These are phyloP conservation scores for Epichloe typhina DNA, from an alignment of 2,329 filamentous ascomycete species.

Conservation along the genomic window DNA sequence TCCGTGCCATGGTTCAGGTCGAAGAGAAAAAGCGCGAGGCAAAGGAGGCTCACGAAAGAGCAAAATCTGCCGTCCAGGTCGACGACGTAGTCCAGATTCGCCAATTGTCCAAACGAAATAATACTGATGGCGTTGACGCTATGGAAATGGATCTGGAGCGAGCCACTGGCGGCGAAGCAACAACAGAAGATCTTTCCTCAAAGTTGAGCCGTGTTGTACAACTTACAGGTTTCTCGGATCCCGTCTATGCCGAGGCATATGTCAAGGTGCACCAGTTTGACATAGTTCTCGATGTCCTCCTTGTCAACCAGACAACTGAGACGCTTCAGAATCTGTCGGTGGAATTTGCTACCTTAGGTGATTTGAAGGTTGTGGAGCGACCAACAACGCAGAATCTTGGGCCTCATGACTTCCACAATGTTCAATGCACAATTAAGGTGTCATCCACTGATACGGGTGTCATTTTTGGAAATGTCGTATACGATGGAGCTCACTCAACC, in stretches of 20 bases:
- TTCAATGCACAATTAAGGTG: slow-evolving; percentile 97
- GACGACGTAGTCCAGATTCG: slow-evolving; percentile 90
- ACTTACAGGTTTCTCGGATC: slow-evolving; percentile 93
- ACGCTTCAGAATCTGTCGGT: slow-evolving; percentile 95
- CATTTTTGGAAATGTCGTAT: slow-evolving; percentile 97
- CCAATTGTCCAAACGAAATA: slow-evolving; percentile 85
- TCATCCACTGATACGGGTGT: slow-evolving; percentile 96
- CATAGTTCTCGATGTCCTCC: slow-evolving; percentile 87
- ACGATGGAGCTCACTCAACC: slow-evolving; percentile 82
- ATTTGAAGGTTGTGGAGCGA: slow-evolving; percentile 93
- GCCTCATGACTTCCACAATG: slow-evolving; percentile 93
- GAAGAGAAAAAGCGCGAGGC: slow-evolving; percentile 97
- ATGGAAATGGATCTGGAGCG: slow-evolving; percentile 84
- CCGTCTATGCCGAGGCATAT: slow-evolving; percentile 97
- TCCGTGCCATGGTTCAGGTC: slow-evolving; percentile 91
- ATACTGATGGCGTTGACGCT: slow-evolving; percentile 67
- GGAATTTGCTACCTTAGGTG: slow-evolving; percentile 94
- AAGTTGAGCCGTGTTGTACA: slow-evolving; percentile 95
- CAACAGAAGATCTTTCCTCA: slow-evolving; percentile 72
- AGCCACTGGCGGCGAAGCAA: slow-evolving; percentile 80
- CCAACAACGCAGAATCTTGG: slow-evolving; percentile 93
- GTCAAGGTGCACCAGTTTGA: slow-evolving; percentile 99
- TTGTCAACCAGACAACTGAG: slow-evolving; percentile 95
- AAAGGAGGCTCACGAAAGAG: slow-evolving; percentile 83
- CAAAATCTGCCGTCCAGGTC: slow-evolving; percentile 86